Evolutionary conservation across 169 alveolate species (phyloP).

Genomic region (Babesia bovis): DNA sequence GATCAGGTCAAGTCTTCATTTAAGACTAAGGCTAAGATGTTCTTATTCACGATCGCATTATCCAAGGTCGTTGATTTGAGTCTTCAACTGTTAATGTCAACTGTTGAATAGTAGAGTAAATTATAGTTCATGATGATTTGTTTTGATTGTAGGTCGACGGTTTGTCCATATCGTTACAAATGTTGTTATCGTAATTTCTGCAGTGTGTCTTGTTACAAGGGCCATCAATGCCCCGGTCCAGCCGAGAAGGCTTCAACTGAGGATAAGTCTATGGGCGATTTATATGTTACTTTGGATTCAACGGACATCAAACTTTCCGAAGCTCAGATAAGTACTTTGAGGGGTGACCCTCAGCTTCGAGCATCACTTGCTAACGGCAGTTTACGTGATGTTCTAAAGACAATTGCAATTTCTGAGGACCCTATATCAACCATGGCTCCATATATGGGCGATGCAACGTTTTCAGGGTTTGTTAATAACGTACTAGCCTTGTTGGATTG

Average conservation of each 20-base stretch:
- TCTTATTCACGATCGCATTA: slow-evolving; percentile 47
- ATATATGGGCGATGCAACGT: slow-evolving; percentile 40
- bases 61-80: slow-evolving; percentile 33
- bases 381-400: slow-evolving; percentile 12
- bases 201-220: slow-evolving; percentile 52
- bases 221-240: slow-evolving; percentile 25
- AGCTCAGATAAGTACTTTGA: slow-evolving; percentile 2
- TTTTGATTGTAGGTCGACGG: slow-evolving; percentile 33
- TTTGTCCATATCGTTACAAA: slow-evolving; percentile 49
- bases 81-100: not conserved
- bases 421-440: slow-evolving; percentile 14
- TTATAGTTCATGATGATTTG: slow-evolving; percentile 17
- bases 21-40: slow-evolving; percentile 53
- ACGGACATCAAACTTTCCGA: slow-evolving; percentile 9
- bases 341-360: slow-evolving; percentile 39
- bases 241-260: not conserved
- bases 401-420: slow-evolving; percentile 10
- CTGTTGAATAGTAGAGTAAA: slow-evolving; percentile 2
- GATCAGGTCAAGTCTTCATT: slow-evolving; percentile 31
- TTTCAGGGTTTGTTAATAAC: slow-evolving; percentile 25
- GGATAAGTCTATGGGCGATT: not conserved
- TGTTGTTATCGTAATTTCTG: slow-evolving; percentile 55
- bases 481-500: slow-evolving; percentile 12
- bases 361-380: slow-evolving; percentile 5
- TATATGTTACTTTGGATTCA: not conserved